Base-by-base conservation (phyloP, 2,329 filamentous ascomycete species). In the Scopulariopsis brevicaulis region DNA sequence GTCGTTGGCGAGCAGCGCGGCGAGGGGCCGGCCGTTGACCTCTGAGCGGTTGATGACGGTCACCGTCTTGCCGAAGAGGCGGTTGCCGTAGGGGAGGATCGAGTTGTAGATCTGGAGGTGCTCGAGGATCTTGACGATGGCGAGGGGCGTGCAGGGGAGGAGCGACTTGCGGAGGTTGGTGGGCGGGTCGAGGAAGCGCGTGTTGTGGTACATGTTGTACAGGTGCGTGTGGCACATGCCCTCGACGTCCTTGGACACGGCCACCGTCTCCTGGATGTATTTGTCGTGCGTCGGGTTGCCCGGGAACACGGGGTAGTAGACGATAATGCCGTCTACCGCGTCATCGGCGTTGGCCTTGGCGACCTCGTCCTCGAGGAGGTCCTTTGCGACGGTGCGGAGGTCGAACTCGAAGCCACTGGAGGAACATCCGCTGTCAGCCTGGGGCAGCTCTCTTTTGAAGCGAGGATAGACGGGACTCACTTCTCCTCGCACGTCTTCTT, bases 141-240 rank as follows among this genome's bases (percentile, higher is more conserved):
- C 94, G 25, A 99, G 82, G 18, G 94, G 94, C 2, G 94, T 99
- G 78, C 94, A 99, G 5, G 94, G 94, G 56, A 99, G 77, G 63
- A 97, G 90, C 54, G 87, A 95, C 77, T 99, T 97, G 71, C 90
- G 89, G 59, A 77, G 79, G 71, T 90, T 89, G 51, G 79, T 72
- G 4, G 87, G 86, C 25, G 85, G 77, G 73, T 99, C 94, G 59
- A 99, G 80, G 77, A 92, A 97, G 63, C 94, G 90, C 66, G 96
- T 84, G 76, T 99, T 99, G 78, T 96, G 89, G 76, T 97, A 99
- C 92, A 99, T 96, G 81, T 99, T 99, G 82, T 93, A 92, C 68
- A 97, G 87, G 75, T 97, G 92, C 69, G 86, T 86, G 73, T 96
- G 93, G 65, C 87, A 90, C 59, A 99, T 83, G 40, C 94, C 94